A percentile compares a stretch with the other conserved stretches of the same genome.
Conservation (phyloP, 2,329 filamentous ascomycete species). For the Botrytis cinerea region DNA sequence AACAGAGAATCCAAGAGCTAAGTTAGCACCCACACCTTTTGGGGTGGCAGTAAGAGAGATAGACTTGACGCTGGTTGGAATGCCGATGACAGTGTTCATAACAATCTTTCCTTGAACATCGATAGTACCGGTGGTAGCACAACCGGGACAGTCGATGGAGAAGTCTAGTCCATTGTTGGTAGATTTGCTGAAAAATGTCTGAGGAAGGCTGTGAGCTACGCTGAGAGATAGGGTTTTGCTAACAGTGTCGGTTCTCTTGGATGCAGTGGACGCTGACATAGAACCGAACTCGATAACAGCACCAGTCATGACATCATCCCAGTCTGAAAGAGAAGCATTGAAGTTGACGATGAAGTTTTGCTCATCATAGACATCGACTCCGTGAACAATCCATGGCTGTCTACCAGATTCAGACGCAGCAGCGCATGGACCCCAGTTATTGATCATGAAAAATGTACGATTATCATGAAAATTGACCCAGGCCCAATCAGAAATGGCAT, state of each 20-base stretch:
- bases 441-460: slow-evolving; percentile 24
- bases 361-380: slow-evolving; percentile 19
- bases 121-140: slow-evolving; percentile 17
- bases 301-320: slow-evolving; percentile 19
- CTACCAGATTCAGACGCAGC: slow-evolving; percentile 10
- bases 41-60: slow-evolving; percentile 16
- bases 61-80: slow-evolving; percentile 20
- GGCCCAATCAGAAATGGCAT: slow-evolving; percentile 22
- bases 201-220: slow-evolving; percentile 17
- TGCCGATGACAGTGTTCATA: not conserved
- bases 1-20: slow-evolving; percentile 22
- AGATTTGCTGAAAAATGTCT: slow-evolving; percentile 20
- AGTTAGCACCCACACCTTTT: slow-evolving; percentile 18
- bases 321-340: slow-evolving; percentile 22
- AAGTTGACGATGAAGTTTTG: slow-evolving; percentile 24
- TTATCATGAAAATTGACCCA: slow-evolving; percentile 25
- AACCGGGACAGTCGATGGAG: slow-evolving; percentile 18
- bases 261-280: not conserved
- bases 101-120: slow-evolving; percentile 21
- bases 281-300: slow-evolving; percentile 19
- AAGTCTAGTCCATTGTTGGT: slow-evolving; percentile 21
- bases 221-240: not conserved
- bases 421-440: slow-evolving; percentile 22
- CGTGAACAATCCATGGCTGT: slow-evolving; percentile 24
- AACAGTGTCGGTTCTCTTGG: slow-evolving; percentile 12